Evolutionary conservation across 2,329 filamentous ascomycete genomes (phyloP).

Genomic region (Trichoderma hamatum): DNA sequence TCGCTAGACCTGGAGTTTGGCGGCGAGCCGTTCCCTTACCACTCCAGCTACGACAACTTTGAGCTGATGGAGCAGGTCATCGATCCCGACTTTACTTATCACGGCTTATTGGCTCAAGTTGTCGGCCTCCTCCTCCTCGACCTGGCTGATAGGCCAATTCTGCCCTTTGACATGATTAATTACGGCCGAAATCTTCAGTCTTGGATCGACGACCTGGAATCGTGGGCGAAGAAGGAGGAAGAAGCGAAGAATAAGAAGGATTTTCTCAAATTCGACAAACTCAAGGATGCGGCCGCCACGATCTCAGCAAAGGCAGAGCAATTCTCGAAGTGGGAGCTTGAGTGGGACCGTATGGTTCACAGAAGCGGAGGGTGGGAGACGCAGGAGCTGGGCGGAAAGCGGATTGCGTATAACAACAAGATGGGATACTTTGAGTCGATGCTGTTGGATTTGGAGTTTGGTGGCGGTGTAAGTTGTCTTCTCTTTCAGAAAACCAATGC

Average conservation of each 20-base stretch:
- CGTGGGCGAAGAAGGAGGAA: constrained; percentile 63
- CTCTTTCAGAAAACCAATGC: not conserved
- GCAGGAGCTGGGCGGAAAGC: constrained; percentile 64
- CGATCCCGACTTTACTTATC: constrained; percentile 82
- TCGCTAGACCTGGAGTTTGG: constrained; percentile 82
- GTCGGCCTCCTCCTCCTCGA: constrained; percentile 84
- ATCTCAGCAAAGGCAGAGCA: constrained; percentile 55
- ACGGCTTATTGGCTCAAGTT: constrained; percentile 76
- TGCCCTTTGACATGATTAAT: constrained; percentile 77
- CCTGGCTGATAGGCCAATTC: constrained; percentile 75
- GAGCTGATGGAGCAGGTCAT: constrained; percentile 80
- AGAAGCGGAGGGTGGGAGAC: constrained; percentile 76
- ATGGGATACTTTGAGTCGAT: constrained; percentile 82
- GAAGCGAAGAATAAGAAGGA: constrained; percentile 34
- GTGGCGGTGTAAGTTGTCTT: constrained; percentile 70
- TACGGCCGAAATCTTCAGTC: constrained; percentile 68
- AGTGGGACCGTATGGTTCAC: constrained; percentile 75
- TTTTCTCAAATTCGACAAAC: constrained; percentile 38
- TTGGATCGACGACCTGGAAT: constrained; percentile 69
- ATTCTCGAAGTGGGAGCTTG: constrained; percentile 76
- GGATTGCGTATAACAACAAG: constrained; percentile 76
- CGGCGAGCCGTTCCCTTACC: constrained; percentile 68
- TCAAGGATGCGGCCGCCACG: constrained; percentile 60
- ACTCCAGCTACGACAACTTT: constrained; percentile 88
- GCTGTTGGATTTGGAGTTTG: constrained; percentile 73